Percentiles rank a stretch among this genome's conserved stretches.
Conservation (phyloP, 2,329 filamentous ascomycete genomes). For the Falciphora oryzae region DNA sequence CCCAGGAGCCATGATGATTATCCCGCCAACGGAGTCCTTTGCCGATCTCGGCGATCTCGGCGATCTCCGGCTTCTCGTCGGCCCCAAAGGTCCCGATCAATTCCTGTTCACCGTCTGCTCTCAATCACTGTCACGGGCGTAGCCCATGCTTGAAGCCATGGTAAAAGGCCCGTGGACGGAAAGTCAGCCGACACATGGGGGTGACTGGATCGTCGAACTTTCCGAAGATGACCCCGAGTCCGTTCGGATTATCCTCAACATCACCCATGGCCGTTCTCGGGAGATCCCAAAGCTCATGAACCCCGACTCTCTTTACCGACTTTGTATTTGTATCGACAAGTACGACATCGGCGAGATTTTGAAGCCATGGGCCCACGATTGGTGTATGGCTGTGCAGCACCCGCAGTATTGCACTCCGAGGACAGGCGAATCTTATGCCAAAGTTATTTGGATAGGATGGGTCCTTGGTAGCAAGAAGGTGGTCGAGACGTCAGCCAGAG, state of each 20-base stretch:
- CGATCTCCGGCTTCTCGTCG: background rate
- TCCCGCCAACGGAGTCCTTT: background rate
- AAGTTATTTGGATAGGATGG: background rate
- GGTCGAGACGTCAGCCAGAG: background rate
- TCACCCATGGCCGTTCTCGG: background rate
- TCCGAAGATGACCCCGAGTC: background rate
- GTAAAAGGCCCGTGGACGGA: background rate
- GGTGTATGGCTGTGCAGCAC: background rate
- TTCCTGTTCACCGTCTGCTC: background rate
- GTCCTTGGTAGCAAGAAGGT: background rate
- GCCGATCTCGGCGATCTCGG: background rate
- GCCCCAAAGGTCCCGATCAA: background rate
- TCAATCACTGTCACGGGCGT: background rate
- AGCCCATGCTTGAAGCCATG: background rate
- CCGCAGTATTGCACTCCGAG: too few species aligned
- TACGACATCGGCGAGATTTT: background rate
- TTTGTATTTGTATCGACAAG: background rate
- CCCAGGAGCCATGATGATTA: too few species aligned
- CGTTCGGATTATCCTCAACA: background rate
- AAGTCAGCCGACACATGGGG: background rate
- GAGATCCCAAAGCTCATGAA: background rate
- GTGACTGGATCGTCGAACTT: background rate
- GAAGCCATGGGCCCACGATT: background rate
- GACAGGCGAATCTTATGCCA: background rate
- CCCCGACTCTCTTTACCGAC: background rate